Base-by-base conservation (phyloP, 2,329 filamentous ascomycete genomes). In the Rutstroemia sp. region DNA sequence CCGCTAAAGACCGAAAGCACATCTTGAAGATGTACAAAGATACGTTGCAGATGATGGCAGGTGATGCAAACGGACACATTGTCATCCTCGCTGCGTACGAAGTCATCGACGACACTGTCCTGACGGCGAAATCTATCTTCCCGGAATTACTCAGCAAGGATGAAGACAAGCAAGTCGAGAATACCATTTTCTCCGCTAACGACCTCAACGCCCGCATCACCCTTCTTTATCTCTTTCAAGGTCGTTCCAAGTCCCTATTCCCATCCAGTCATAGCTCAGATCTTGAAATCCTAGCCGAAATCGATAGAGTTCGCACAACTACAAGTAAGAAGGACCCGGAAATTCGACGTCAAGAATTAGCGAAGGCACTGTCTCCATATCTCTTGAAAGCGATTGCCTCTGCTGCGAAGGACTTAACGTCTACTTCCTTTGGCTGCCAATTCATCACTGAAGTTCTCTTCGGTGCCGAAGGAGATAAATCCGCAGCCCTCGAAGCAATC, bases 281-380 rank as follows among this genome's bases (percentile, higher is more conserved):
- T 61, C 73, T 89, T 38, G 81, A 87, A 55, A 73, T 94, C 14
- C 76, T 99, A 4, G 77, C 82, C 57, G 88, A 96, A 70, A 75
- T 96, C 23, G 87, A 89, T 67, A 81, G 83, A 55, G 87, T 95
- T 61, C 85, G 94, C 54, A 82, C 85, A 64, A 84, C 80, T 14
- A 97, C 92, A 2, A 95, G 89, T 61, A 99, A 97, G 75, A 99
- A 99, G 73, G 90, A 96, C 57, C 78, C 89, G 0, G 84, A 87
- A 54, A 73, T 80, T 21, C 83, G 94, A 58, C 83, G 88, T 57
- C 78, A 82, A 64, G 94, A 96, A 70, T 76, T 99, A 44, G 76
- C 89, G 21, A 82, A 84, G 58, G 79, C 84, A 10, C 75, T 95
- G 27, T 91, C 90, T 1, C 84, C 88, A 2, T 80, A 84, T 30